These are phyloP conservation scores for Nitzschia palea DNA, from an alignment of 108 stramenopile species.

Conservation along the genomic window DNA sequence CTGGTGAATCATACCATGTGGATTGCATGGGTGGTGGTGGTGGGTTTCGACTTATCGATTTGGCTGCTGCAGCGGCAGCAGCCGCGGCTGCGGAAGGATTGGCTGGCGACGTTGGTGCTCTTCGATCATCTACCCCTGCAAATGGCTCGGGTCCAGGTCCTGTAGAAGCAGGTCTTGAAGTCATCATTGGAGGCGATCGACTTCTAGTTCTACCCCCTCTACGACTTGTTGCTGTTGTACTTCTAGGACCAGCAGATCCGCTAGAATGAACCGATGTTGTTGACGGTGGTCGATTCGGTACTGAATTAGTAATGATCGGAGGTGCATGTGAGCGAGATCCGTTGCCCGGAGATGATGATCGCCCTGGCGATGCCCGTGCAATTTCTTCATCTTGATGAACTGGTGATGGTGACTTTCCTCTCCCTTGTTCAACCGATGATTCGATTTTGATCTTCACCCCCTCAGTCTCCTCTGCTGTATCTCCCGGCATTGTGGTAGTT, in stretches of 20 bases:
- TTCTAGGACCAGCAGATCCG: conserved; percentile 24
- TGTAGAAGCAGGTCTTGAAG: conserved; percentile 19
- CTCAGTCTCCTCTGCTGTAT: no score
- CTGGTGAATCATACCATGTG: conserved; percentile 16
- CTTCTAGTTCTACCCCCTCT: conserved; percentile 50
- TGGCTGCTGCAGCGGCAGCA: conserved; percentile 60
- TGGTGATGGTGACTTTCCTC: no score
- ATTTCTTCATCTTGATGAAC: no score
- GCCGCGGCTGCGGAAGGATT: conserved; percentile 50
- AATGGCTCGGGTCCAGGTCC: neutral
- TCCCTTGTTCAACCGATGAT: no score
- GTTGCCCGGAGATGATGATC: neutral
- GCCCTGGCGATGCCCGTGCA: neutral
- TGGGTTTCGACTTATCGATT: conserved; percentile 33
- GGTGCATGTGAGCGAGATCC: conserved; percentile 45
- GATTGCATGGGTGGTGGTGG: conserved; percentile 24
- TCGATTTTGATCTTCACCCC: no score
- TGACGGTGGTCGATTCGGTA: conserved; percentile 39
- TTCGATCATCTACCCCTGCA: neutral
- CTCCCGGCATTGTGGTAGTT: no score
- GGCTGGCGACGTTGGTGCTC: conserved; percentile 27
- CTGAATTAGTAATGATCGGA: conserved; percentile 17
- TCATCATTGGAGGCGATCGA: conserved; percentile 42
- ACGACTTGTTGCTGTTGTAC: conserved; percentile 47
- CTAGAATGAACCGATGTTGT: conserved; percentile 32